Percentiles rank a stretch among this genome's conserved stretches.
Conservation (phyloP, 768 basidiomycete species). For the Pleurotus djamor region DNA sequence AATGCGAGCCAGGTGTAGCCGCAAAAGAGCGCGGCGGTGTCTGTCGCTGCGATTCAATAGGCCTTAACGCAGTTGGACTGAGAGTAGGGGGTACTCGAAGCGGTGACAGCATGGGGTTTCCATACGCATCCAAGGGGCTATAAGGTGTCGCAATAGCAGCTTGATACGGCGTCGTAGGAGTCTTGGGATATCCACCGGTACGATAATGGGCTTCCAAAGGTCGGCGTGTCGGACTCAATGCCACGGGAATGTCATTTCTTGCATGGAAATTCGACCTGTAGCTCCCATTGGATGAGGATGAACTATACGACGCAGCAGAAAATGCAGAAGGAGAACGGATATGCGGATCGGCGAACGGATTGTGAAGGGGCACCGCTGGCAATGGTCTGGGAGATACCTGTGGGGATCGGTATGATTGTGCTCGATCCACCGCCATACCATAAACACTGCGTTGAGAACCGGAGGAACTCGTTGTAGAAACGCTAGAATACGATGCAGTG, state of each 20-base stretch:
- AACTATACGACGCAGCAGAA: conserved; percentile 3
- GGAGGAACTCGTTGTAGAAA: conserved; percentile 5
- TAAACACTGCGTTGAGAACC: neutral
- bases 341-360: conserved; percentile 17
- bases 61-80: neutral
- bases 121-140: neutral
- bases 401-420: neutral
- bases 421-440: neutral
- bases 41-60: neutral
- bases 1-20: conserved; percentile 11
- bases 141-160: neutral
- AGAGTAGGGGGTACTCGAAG: neutral
- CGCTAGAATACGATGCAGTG: conserved; percentile 8
- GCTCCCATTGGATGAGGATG: conserved; percentile 4
- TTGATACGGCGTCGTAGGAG: neutral
- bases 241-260: neutral
- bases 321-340: conserved; percentile 13
- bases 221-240: neutral
- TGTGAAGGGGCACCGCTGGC: conserved; percentile 8
- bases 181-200: neutral
- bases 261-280: neutral
- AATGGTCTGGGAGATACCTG: neutral
- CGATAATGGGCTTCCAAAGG: conserved; percentile 3
- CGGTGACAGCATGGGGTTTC: neutral
- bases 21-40: conserved; percentile 1